Evolutionary conservation across 176 grass and related monocot genomes (phyloP).

Genomic region (Puya raimondii): DNA sequence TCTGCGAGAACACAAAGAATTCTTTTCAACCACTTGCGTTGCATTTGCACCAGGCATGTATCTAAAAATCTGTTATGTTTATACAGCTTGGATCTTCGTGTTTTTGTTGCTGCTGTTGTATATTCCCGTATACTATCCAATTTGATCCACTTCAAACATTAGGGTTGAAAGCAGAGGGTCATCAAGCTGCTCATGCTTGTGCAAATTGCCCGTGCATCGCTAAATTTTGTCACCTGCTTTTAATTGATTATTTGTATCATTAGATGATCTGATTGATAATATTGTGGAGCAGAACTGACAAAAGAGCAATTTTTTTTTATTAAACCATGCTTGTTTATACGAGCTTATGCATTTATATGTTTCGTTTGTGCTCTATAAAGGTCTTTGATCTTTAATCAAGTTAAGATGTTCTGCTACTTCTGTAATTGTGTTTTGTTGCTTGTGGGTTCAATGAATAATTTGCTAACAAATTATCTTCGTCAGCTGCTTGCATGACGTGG

Average conservation of each 20-base stretch:
- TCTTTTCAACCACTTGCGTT: slow-evolving; percentile 71
- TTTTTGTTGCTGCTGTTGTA: background rate
- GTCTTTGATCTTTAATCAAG: too few species aligned
- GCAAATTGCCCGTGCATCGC: too few species aligned
- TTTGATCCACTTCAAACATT: background rate
- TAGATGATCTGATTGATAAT: too few species aligned
- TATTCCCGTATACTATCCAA: background rate
- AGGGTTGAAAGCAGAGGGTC: too few species aligned
- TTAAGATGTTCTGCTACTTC: background rate
- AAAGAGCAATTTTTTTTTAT: too few species aligned
- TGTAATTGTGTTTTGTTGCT: background rate
- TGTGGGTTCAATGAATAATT: background rate
- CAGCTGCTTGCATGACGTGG: slow-evolving; percentile 99
- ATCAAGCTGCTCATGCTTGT: too few species aligned
- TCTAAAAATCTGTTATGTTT: background rate
- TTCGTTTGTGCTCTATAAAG: too few species aligned
- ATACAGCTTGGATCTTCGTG: background rate
- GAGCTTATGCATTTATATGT: too few species aligned
- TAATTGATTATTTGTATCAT: too few species aligned
- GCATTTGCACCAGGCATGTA: slow-evolving; percentile 83
- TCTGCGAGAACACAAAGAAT: slow-evolving; percentile 75
- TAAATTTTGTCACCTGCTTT: too few species aligned
- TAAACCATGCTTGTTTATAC: too few species aligned
- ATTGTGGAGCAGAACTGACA: too few species aligned
- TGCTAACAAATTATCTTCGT: slow-evolving; percentile 24